Evolutionary conservation across 805 yeast species (phyloP).

Genomic region (Citeromyces nyonsensis): DNA sequence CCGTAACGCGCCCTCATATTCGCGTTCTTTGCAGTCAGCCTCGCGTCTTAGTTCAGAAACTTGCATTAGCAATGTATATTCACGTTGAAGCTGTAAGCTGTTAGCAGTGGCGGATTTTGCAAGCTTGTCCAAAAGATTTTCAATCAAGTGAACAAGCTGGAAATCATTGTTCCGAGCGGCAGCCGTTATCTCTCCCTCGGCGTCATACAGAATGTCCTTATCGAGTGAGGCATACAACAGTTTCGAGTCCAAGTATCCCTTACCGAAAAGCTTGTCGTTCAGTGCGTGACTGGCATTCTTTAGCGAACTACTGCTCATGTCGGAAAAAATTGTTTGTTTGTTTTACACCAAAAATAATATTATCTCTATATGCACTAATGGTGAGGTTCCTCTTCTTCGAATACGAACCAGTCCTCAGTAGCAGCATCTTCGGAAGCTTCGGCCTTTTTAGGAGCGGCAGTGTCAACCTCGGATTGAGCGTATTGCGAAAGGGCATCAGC

Average conservation of each 20-base stretch:
- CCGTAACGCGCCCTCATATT: no score
- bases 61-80: no score
- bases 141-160: no score
- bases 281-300: not conserved
- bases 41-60: no score
- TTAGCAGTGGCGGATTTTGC: no score
- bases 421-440: conserved; percentile 2
- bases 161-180: no score
- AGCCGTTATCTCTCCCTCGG: no score
- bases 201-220: not conserved
- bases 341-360: not conserved
- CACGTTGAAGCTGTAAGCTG: no score
- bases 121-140: no score
- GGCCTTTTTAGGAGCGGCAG: conserved; percentile 25
- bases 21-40: no score
- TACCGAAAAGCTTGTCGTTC: conserved; percentile 1
- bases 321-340: not conserved
- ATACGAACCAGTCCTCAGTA: conserved; percentile 4
- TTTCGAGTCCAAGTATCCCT: not conserved
- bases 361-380: conserved; percentile 2
- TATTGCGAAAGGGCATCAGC: conserved; percentile 53
- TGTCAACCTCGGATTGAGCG: conserved; percentile 63
- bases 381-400: conserved; percentile 4
- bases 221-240: not conserved
- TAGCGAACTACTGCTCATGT: not conserved